Conservation (phyloP, 805 yeast species). For the Candida maesae region DNA sequence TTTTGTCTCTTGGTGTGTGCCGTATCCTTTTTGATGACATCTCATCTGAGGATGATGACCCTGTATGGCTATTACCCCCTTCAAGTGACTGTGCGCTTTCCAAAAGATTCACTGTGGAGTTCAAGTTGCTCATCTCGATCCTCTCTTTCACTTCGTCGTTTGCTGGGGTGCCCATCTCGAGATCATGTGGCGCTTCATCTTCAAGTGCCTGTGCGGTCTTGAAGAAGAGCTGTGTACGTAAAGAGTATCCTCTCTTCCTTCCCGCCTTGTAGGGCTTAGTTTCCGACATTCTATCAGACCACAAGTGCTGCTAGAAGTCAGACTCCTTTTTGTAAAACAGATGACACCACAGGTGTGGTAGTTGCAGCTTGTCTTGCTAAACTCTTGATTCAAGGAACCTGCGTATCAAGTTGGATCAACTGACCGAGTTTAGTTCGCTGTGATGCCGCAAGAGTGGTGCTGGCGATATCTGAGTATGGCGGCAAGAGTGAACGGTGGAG, state of each 20-base stretch:
- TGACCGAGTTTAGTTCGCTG: no score
- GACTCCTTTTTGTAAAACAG: no score
- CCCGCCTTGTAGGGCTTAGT: slow-evolving; percentile 9
- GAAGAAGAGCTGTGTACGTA: slow-evolving; percentile 62
- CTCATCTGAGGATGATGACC: slow-evolving; percentile 21
- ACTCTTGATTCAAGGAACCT: no score
- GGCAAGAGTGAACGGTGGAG: no score
- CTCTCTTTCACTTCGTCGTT: slow-evolving; percentile 1
- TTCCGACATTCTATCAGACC: slow-evolving; percentile 8
- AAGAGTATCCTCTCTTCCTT: slow-evolving; percentile 62
- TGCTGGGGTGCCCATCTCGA: slow-evolving; percentile 11
- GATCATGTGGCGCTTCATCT: slow-evolving; percentile 3
- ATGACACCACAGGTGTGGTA: no score
- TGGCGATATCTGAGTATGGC: no score
- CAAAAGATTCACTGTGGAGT: slow-evolving; percentile 10
- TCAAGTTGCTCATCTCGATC: slow-evolving; percentile 9
- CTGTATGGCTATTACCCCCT: background rate
- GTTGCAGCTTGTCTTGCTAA: no score
- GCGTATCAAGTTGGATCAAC: no score
- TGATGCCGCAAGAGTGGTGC: no score
- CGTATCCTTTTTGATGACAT: slow-evolving; percentile 18
- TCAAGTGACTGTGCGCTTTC: slow-evolving; percentile 1
- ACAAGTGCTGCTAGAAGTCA: no score
- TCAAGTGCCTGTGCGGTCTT: slow-evolving; percentile 30
- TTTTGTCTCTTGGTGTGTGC: slow-evolving; percentile 6